Base-by-base conservation (phyloP, 1,284 basidiomycete species). In the Papiliotrema flavescens region DNA sequence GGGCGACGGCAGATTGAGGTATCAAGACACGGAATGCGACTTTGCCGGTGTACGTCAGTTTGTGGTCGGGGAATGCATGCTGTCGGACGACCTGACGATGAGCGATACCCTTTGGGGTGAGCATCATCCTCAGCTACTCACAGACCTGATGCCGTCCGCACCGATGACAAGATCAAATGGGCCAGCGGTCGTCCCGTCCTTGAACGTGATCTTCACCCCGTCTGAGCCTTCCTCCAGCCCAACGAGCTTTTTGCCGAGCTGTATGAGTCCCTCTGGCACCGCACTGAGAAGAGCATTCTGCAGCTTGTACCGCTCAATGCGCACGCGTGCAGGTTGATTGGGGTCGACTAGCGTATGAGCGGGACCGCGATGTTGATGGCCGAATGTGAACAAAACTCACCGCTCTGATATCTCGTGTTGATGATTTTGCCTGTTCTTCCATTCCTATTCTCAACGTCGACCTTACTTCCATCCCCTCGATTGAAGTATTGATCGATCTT, bases 141-240 rank as follows among this genome's bases (percentile, higher is more conserved):
- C 66, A 7, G 66, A 68, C 15, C 69, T 60, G 17, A 71, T 64
- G 3, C 69, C 69, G 47, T 71, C 69, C 1, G 66, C 69, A 3
- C 69, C 69, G 23, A 71, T 53, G 20, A 71, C 32, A 14, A 71
- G 52, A 45, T 68, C 67, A 45, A 62, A 66, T 1, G 61, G 61
- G 14, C 62, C 66, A 1, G 49, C 57, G 0, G 20, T 39, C 0
- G 51, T 56, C 2, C 59, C 61, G 40, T 69, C 67, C 36, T 59
- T 41, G 49, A 71, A 69, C 0, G 39, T 48, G 8, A 69, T 32
- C n/a, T 34, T 43, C 1, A 59, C 49, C 2, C 60, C 69, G 17
- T 51, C 49, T 1, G 44, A 11, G 2, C 45, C 26, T 36, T 66
- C 63, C 9, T 28, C 26, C 22, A 66, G 47, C 23, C 23, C 40